phyloP scores from a whole-genome alignment of 441 rosid genomes.

The Capsella rubella region DNA sequence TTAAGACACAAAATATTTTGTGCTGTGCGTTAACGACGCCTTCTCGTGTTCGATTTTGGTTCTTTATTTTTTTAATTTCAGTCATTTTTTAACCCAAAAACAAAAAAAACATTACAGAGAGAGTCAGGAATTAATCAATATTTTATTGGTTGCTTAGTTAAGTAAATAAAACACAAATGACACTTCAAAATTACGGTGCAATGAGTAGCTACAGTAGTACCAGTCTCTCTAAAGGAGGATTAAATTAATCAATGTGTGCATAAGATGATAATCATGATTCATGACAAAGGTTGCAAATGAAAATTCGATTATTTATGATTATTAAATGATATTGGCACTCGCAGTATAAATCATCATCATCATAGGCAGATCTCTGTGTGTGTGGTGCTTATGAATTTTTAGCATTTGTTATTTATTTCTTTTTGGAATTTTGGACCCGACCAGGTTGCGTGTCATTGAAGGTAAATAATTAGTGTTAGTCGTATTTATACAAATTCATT shows the following conservation, averaged over 20 bases:
- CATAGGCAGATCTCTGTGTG: slow-evolving; percentile 20
- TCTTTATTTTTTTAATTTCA: slow-evolving; percentile 14
- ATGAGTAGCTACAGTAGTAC: slow-evolving; percentile 26
- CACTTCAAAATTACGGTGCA: slow-evolving; percentile 39
- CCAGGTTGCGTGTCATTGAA: slow-evolving; percentile 44
- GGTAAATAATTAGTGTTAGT: slow-evolving; percentile 29
- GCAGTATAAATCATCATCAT: not conserved
- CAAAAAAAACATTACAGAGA: too few species aligned
- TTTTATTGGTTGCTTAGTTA: too few species aligned
- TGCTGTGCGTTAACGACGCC: slow-evolving; percentile 40
- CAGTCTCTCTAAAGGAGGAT: not conserved
- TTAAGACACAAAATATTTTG: slow-evolving; percentile 39
- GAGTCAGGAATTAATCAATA: too few species aligned
- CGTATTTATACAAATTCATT: not conserved
- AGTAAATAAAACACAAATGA: slow-evolving; percentile 23
- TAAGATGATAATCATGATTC: slow-evolving; percentile 39
- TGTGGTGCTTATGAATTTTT: slow-evolving; percentile 23
- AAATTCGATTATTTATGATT: slow-evolving; percentile 29
- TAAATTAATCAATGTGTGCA: slow-evolving; percentile 8
- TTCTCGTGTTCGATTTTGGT: slow-evolving; percentile 41
- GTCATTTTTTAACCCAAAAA: not conserved
- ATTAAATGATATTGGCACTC: slow-evolving; percentile 37
- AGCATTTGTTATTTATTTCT: slow-evolving; percentile 25
- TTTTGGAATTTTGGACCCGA: slow-evolving; percentile 32
- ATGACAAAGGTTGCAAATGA: slow-evolving; percentile 9